Base-by-base conservation (phyloP, 1,284 basidiomycete species). In the Trichosporon asahii region DNA sequence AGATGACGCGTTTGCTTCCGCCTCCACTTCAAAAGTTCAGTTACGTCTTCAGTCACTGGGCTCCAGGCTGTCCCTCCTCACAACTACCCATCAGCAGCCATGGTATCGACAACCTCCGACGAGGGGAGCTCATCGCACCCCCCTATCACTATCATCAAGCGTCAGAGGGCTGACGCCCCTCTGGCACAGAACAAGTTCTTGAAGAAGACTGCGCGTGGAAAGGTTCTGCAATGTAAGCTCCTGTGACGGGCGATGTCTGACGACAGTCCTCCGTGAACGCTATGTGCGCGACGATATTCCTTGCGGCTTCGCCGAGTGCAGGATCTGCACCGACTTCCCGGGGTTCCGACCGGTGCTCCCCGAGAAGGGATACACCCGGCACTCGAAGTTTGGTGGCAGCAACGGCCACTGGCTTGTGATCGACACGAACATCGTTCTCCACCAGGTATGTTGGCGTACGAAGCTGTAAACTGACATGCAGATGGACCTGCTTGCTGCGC, bases 391-490 rank as follows among this genome's bases (percentile, higher is more conserved):
- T 71, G 72, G 69, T 27, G 72, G 70, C 21, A 74, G 72, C 23
- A 70, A 76, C 25, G 83, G 91, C 0, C 93, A 98, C 79, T 95
- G 91, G 81, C 82, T 98, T 33, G 85, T 99, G 4, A 91, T 96
- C 15, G 97, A 99, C 82, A 98, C 97, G 27, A 99, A 99, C 83
- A 89, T 98, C 7, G 93, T 98, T 75, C 86, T 99, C 12, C 89
- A 94, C 53, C 95, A 98, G 86, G 92, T 91, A 66, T 57, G 87
- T 25, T 31, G 11, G 5, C 15, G 6, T 0, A 14, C 12, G 0
- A 18, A 44, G 2, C 6, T 15, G 21, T 49, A 9, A n/a, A 61
- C 71, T 40, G n/a, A 46, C 76, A 5, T 12, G 18, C 80, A 97
- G 91, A 96, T 98, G 91, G 95, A 98, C 82, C 86, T 97, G 65